Evolutionary conservation across 805 yeast species (phyloP), one percentile per base, ranked within the genome.

Genomic region (Metschnikowia reukaufii): DNA sequence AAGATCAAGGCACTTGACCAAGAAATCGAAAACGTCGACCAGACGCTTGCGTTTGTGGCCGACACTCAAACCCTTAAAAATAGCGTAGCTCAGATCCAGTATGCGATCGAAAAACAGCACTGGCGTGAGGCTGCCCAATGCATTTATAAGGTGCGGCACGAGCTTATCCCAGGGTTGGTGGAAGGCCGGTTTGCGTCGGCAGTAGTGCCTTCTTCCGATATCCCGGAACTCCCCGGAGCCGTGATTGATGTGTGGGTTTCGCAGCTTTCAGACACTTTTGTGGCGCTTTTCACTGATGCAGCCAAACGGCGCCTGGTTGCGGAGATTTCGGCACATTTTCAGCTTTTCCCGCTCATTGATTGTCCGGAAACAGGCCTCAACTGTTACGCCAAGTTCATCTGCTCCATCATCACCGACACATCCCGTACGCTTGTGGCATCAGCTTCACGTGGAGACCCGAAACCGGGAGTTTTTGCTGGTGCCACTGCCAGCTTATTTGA

Each of bases 331-430:
- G 73, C 82, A 46, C 88, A 83, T 62, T 94, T 92, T 69, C 86
- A 86, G 57, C 69, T 90, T 56, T 92, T 94, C 62, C 99, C 99
- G 9, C 70, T 91, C 44, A 83, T 94, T 34, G 88, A 88, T 6
- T 79, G 84, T 60, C 79, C 81, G 47, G 77, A 77, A 18, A 65
- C 77, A 15, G 99, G 99, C 0, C 67, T 94, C 36, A 80, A 79
- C 34, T 82, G 88, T 52, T 94, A 94, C 65, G 86, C 97, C 15
- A 81, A 77, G 58, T 94, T 92, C 63, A 86, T 94, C 37, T 87
- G 96, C 63, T 81, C 83, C 49, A 86, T 91, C 45, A 84, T 94
- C 29, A 84, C 90, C 16, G 83, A 84, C 23, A 89, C 91, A 50
- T 81, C 89, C 48, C 79, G 96, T 48, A 72, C 75, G 33, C 73